Base-by-base conservation (phyloP, 257 asterid genomes). In the Rhazya stricta region DNA sequence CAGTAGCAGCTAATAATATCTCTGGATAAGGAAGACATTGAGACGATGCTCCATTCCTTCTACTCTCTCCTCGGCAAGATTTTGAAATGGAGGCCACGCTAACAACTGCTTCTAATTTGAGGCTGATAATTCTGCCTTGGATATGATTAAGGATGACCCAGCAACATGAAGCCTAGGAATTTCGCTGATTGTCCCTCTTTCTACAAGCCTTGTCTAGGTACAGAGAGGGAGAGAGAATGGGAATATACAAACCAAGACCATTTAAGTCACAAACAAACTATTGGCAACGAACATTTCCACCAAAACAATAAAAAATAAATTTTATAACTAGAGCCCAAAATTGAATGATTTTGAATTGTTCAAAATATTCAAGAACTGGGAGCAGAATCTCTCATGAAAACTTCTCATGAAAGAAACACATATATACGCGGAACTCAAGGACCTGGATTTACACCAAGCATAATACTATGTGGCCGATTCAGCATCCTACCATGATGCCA, bases 271-370 rank as follows among this genome's bases (percentile, higher is more conserved):
- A 32, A 51, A 41, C 69, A 34, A 65, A 39, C 41, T 19, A 32
- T 50, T 48, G 70, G 70, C 48, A 74, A 11, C 39, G 25, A 23
- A 15, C 11, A 2, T 3, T 16, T 4, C n/a, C 11, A 15, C 23
- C 36, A 39, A 23, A 56, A 46, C 1, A 12, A 21, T 36, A 16
- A 46, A 21, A 27, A 36, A 32, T 4, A 32, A 11, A 8, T 19
- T 39, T 78, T 16, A 53, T 78, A 51, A 78, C 69, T 71, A 27
- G 15, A 32, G 42, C 43, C 43, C 57, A 72, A 78, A 70, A 78
- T 42, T 78, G 81, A 63, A 51, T 46, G 58, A 62, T 62, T n/a
- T 60, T 18, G 46, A 23, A 53, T 45, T 43, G 45, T 63, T n/a
- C 50, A 72, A 77, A 71, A 39, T 29, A 53, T 41, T 41, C 74